Evolutionary conservation across 208 protist species (phyloP), one percentile per base, ranked within the genome.

Genomic region (Porcisia hertigi): DNA sequence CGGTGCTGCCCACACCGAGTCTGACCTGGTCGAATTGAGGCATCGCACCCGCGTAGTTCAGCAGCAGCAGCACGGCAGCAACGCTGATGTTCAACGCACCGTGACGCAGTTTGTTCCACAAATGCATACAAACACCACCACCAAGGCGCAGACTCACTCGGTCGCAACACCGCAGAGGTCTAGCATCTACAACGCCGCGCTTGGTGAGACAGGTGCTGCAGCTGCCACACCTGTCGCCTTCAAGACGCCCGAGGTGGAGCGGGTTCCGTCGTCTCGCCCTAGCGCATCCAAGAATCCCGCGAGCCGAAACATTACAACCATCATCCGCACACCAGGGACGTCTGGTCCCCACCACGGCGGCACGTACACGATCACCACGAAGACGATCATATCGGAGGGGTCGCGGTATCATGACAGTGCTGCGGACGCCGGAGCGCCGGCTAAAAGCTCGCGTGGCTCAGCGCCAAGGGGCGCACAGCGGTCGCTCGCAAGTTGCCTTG

Each of bases 31-130:
- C 43, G 76, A 71, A 39, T 47, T 71, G 57, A 74, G 49, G 39
- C 58, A 64, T 30, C 57, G 39, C 65, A 49, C 45, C 63, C 69
- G 66, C 52, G 69, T 30, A 39, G 41, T 4, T 18, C 73, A 72
- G 12, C 75, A 54, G 58, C 39, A 23, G 18, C 39, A 25, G 30
- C 57, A 75, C 39, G 43, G 64, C 69, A 54, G 45, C 64, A 58
- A 79, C 55, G 57, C 45, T 3, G 36, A 82, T 20, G 54, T 82
- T 34, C 73, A 82, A 60, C 67, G 78, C 3, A 67, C 78, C 30
- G 75, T 82, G 67, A 82, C 77, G 60, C 73, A 77, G 58, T 58
- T 82, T 2, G 73, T 82, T 47, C 67, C 78, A 55, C 78, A 82
- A 34, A 78, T 82, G 2, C 78, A 82, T 0, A 75, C 58, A 8